Evolutionary conservation across 192 early-diverging fungal genomes (phyloP), one percentile per base, ranked within the genome.

Genomic region (Coemansia sp.): DNA sequence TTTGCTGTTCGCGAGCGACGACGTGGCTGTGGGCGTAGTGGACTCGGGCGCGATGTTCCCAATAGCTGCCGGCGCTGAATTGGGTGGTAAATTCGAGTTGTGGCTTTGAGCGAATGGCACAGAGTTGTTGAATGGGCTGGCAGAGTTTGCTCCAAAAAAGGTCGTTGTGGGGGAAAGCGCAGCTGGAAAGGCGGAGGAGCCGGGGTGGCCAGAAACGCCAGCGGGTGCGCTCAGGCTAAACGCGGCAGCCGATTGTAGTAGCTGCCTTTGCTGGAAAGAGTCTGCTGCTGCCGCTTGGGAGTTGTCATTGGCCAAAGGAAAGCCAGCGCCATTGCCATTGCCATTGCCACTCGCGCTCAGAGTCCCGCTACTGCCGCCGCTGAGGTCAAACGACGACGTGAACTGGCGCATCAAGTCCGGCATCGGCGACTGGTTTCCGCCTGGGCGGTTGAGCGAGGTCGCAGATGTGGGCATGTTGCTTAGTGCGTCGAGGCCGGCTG

Each of bases 401-500:
- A 81, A 81, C 59, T 81, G 73, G 36, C 78, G 78, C 69, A 65
- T 51, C 62, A 81, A 25, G 1, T 74, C 77, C 0, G 78, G 69
- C 51, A 57, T 57, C 4, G 78, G 73, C 65, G 78, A 75, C 42
- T 19, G 17, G 20, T 40, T 69, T 36, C 69, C 46, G 39, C 54
- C 40, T 12, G 42, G 20, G 46, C 65, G 68, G 20, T 67, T 47
- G 45, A 68, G 36, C 22, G 70, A 54, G 1, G 46, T 38, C 39
- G 66, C 37, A 9, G 74, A 72, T 15, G 69, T 37, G 8, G 64
- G 43, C 59, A 80, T 58, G 37, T 61, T 80, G 73, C 68, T 67
- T 36, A 81, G 65, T 11, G 78, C 73, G 51, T 81, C 78, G 35
- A 81, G 73, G 6, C 78, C 78, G 8, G 78, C 78, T 4, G 73